Evolutionary conservation across 495 filamentous ascomycete species (phyloP).

Genomic region (Tuber magnatum): DNA sequence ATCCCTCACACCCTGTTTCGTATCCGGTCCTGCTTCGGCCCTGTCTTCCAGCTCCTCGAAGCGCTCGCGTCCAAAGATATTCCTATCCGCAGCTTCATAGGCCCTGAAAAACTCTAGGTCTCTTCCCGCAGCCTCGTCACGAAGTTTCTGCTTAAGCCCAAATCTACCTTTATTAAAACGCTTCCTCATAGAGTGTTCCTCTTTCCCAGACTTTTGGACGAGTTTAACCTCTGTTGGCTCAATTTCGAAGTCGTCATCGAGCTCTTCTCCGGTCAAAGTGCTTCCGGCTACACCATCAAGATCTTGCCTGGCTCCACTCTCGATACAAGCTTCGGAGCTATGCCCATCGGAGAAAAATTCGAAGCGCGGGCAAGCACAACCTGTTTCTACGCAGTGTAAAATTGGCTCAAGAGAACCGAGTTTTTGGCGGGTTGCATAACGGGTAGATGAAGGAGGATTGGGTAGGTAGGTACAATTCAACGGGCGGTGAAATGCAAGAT

Average conservation of each 20-base stretch:
- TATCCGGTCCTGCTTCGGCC: neutral
- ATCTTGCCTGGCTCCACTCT: neutral
- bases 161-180: conserved; percentile 21
- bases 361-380: conserved; percentile 22
- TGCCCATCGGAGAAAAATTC: neutral
- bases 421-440: neutral
- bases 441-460: conserved; percentile 11
- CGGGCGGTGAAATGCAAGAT: conserved; percentile 17
- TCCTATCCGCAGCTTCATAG: conserved; percentile 23
- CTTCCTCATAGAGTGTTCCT: conserved; percentile 12
- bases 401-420: neutral
- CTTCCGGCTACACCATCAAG: conserved; percentile 27
- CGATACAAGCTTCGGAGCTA: neutral
- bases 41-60: conserved; percentile 24
- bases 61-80: conserved; percentile 20
- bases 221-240: neutral
- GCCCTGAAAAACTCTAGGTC: conserved; percentile 15
- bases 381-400: neutral
- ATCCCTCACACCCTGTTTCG: neutral
- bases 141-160: conserved; percentile 4
- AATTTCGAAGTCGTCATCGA: conserved; percentile 9
- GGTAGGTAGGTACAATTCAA: conserved; percentile 13
- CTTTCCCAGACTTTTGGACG: neutral
- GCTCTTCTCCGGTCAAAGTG: conserved; percentile 16
- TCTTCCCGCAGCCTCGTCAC: neutral